A percentile compares a stretch with the other conserved stretches of the same genome.
These are phyloP conservation scores for Fusarium citri DNA, from an alignment of 2,329 filamentous ascomycete species.

Conservation along the genomic window DNA sequence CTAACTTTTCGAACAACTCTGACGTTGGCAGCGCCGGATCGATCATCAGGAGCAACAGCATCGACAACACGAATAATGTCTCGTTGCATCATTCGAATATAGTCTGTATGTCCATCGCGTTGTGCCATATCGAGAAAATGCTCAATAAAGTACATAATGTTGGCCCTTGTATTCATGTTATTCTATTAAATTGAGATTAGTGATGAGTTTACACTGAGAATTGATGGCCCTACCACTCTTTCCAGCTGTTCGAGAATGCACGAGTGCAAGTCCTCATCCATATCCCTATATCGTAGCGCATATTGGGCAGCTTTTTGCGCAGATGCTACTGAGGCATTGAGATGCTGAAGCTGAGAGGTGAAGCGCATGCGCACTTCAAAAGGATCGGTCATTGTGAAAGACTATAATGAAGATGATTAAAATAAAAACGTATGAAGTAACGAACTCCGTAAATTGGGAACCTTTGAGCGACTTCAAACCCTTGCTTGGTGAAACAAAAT, in stretches of 20 bases:
- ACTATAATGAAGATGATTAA: neutral
- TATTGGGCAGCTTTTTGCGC: conserved; percentile 94
- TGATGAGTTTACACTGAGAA: neutral
- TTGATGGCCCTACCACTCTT: conserved; percentile 61
- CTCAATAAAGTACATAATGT: conserved; percentile 99
- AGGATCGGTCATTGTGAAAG: conserved; percentile 74
- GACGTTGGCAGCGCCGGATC: conserved; percentile 90
- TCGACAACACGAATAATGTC: conserved; percentile 94
- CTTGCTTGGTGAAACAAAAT: conserved; percentile 22
- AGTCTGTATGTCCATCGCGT: conserved; percentile 80
- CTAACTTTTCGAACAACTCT: conserved; percentile 87
- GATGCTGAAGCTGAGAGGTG: conserved; percentile 86
- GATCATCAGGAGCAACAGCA: conserved; percentile 87
- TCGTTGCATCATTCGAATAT: conserved; percentile 92
- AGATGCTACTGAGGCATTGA: conserved; percentile 89
- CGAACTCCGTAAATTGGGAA: conserved; percentile 24
- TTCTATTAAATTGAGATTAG: conserved; percentile 64
- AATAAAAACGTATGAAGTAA: neutral
- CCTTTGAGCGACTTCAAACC: conserved; percentile 13
- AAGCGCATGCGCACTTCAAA: conserved; percentile 99
- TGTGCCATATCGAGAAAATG: conserved; percentile 89
- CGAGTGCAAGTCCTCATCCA: conserved; percentile 96
- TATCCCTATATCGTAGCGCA: conserved; percentile 91
- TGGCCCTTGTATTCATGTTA: conserved; percentile 96
- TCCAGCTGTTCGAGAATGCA: conserved; percentile 98